Conservation (phyloP, 2,329 filamentous ascomycete genomes). For the Trichophyton benhamiae region DNA sequence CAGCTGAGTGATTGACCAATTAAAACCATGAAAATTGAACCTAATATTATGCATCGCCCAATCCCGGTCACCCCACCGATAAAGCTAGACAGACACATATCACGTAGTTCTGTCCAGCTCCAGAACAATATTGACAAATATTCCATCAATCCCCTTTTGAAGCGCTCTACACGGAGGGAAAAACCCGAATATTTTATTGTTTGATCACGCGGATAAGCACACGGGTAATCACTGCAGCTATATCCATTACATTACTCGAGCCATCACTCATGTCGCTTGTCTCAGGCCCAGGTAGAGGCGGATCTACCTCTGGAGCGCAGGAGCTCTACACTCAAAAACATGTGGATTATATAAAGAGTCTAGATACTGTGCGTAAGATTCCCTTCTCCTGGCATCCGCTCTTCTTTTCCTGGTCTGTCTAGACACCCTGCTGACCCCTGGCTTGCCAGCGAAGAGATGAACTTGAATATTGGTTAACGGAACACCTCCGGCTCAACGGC, state of each 20-base stretch:
- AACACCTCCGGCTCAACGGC: slow-evolving; percentile 88
- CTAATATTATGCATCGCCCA: no score
- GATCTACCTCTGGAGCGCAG: slow-evolving; percentile 30
- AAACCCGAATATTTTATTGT: no score
- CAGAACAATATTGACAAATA: no score
- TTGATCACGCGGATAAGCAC: not conserved
- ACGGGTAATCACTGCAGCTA: not conserved
- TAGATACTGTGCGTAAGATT: slow-evolving; percentile 57
- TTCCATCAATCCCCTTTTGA: no score
- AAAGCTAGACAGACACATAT: no score
- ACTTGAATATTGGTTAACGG: slow-evolving; percentile 94
- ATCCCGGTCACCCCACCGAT: no score
- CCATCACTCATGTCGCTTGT: slow-evolving; percentile 43
- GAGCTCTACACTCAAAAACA: slow-evolving; percentile 53
- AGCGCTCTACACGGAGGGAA: no score
- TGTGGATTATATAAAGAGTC: slow-evolving; percentile 81
- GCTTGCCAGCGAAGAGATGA: slow-evolving; percentile 64
- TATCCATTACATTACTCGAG: not conserved
- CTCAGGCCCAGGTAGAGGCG: slow-evolving; percentile 47
- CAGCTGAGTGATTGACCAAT: no score
- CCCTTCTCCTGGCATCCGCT: slow-evolving; percentile 6
- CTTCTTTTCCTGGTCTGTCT: slow-evolving; percentile 12
- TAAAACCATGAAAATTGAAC: no score
- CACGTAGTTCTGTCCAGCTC: no score
- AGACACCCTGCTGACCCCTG: not conserved